Percentiles rank a stretch among this genome's conserved stretches.
Evolutionary conservation across 2,329 filamentous ascomycete genomes (phyloP).

Genomic region (Aureobasidium vineae): DNA sequence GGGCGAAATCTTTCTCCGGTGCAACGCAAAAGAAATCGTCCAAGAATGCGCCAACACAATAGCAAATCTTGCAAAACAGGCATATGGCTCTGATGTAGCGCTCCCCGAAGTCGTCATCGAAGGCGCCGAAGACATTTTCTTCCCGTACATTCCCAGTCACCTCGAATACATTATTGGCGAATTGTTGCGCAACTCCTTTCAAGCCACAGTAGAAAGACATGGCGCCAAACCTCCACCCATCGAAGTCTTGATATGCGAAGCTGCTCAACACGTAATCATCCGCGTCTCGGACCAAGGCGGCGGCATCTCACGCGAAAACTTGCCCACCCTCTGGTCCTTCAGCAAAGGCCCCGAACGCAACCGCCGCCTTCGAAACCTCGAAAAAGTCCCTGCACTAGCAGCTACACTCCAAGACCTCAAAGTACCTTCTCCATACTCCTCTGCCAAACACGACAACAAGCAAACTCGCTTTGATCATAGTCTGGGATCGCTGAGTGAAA

Average conservation of each 20-base stretch:
- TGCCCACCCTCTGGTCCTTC: conserved; percentile 95
- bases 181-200: conserved; percentile 89
- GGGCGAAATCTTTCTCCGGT: conserved; percentile 91
- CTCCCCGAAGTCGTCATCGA: conserved; percentile 80
- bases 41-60: conserved; percentile 76
- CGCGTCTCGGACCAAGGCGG: conserved; percentile 94
- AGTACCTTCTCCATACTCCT: conserved; percentile 32
- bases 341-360: conserved; percentile 83
- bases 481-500: conserved; percentile 72
- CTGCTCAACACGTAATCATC: conserved; percentile 91
- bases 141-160: conserved; percentile 85
- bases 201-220: conserved; percentile 73
- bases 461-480: conserved; percentile 58
- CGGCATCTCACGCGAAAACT: conserved; percentile 77
- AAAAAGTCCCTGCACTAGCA: conserved; percentile 83
- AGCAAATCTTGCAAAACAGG: conserved; percentile 68
- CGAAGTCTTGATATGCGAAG: conserved; percentile 91
- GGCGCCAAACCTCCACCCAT: conserved; percentile 78
- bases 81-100: conserved; percentile 67
- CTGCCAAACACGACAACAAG: conserved; percentile 17
- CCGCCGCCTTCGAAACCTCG: conserved; percentile 77
- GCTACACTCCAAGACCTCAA: conserved; percentile 88
- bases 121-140: conserved; percentile 79
- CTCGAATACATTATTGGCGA: conserved; percentile 96
- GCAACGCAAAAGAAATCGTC: conserved; percentile 85